Evolutionary conservation across 2,329 filamentous ascomycete genomes (phyloP).

Genomic region (Calycina herbarum): DNA sequence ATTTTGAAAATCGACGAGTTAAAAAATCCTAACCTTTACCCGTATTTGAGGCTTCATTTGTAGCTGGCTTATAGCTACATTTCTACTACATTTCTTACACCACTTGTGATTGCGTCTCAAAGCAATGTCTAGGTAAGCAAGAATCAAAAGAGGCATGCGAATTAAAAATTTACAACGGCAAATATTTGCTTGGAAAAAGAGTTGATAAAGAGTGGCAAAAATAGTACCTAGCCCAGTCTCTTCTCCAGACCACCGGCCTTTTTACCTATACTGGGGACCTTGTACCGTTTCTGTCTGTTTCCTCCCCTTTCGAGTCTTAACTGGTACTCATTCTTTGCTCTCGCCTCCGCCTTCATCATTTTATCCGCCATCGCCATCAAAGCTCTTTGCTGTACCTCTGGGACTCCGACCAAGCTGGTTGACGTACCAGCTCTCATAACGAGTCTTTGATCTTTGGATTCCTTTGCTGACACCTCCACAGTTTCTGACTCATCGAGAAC

Average conservation of each 20-base stretch:
- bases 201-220: no score
- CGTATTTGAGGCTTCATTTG: no score
- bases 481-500: neutral
- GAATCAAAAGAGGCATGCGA: no score
- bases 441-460: conserved; percentile 11
- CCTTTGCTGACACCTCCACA: neutral
- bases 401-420: conserved; percentile 28
- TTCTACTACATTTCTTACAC: no score
- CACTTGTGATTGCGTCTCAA: no score
- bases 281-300: conserved; percentile 34
- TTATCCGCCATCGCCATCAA: conserved; percentile 30
- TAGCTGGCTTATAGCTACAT: no score
- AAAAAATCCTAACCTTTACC: no score
- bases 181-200: no score
- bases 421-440: conserved; percentile 21
- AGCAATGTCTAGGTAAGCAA: no score
- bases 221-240: conserved; percentile 10
- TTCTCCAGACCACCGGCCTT: conserved; percentile 33
- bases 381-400: conserved; percentile 29
- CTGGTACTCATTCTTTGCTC: conserved; percentile 28
- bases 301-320: conserved; percentile 28
- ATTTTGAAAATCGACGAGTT: no score
- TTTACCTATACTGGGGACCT: conserved; percentile 27
- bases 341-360: conserved; percentile 27
- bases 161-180: no score